Conservation (phyloP, 192 early-diverging fungal genomes). For the Backusella tarrabulga region DNA sequence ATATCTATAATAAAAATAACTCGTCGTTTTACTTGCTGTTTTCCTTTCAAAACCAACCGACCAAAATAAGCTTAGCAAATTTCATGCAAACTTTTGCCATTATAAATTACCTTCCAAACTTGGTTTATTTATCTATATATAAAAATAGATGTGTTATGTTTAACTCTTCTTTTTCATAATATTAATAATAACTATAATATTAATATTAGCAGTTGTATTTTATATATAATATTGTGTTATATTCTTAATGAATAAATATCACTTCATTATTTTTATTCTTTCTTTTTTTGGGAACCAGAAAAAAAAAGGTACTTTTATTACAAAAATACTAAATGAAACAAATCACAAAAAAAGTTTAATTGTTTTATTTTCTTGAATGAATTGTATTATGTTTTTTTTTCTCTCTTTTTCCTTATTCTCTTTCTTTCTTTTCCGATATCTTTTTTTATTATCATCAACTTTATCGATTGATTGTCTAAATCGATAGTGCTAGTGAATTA, state of each 20-base stretch:
- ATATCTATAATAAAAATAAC: background rate
- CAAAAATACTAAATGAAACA: background rate
- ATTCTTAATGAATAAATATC: background rate
- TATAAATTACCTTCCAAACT: background rate
- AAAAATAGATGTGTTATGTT: background rate
- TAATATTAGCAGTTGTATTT: background rate
- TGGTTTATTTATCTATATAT: background rate
- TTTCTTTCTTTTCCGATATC: background rate
- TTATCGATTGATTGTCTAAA: background rate
- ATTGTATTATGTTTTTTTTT: background rate
- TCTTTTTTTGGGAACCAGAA: background rate
- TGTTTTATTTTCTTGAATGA: background rate
- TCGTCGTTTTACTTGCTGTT: background rate
- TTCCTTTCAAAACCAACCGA: background rate
- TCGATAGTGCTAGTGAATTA: background rate
- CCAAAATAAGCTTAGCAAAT: background rate
- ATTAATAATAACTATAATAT: background rate
- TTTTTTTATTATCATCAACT: background rate
- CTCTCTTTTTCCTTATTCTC: background rate
- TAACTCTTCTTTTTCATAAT: background rate
- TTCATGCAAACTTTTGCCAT: background rate
- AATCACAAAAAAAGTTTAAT: background rate
- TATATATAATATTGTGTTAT: background rate
- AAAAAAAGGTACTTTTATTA: background rate
- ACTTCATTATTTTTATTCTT: background rate